These are phyloP conservation scores for Candida koratica DNA, from an alignment of 805 yeast species.

Conservation along the genomic window DNA sequence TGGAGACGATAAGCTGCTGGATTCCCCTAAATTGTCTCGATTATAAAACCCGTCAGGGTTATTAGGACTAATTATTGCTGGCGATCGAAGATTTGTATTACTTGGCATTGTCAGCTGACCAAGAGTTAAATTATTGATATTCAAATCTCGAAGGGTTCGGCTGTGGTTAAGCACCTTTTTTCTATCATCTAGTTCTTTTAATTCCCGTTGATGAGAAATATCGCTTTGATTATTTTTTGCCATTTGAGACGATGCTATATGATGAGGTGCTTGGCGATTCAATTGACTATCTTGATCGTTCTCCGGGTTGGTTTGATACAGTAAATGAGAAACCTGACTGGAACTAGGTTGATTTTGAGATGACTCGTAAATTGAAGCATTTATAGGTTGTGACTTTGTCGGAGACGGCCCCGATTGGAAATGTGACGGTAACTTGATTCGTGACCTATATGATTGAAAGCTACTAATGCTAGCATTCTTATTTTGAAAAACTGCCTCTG, in stretches of 20 bases:
- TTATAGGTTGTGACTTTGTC: neutral
- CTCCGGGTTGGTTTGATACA: too few relatives aligned
- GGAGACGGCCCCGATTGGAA: conserved; percentile 15
- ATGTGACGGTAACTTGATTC: conserved; percentile 31
- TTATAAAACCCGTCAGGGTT: conserved; percentile 24
- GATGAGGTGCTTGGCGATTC: conserved; percentile 9
- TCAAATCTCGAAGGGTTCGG: conserved; percentile 14
- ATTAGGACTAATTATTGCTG: conserved; percentile 13
- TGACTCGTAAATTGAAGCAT: neutral
- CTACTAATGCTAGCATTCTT: conserved; percentile 22
- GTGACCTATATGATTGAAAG: conserved; percentile 26
- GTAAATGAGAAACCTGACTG: neutral
- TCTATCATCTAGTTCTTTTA: conserved; percentile 9
- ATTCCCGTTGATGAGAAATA: conserved; percentile 8
- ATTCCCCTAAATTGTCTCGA: conserved; percentile 7
- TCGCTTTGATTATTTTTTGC: conserved; percentile 4
- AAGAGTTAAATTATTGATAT: conserved; percentile 11
- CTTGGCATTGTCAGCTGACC: neutral
- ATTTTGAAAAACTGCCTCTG: conserved; percentile 13
- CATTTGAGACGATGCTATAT: conserved; percentile 3
- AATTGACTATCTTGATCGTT: neutral
- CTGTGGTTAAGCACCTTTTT: conserved; percentile 11
- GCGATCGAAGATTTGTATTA: conserved; percentile 11
- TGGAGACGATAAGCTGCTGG: conserved; percentile 18
- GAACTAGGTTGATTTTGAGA: neutral